These are phyloP conservation scores for Microdochium nivale DNA, from an alignment of 2,329 filamentous ascomycete species.

Conservation along the genomic window DNA sequence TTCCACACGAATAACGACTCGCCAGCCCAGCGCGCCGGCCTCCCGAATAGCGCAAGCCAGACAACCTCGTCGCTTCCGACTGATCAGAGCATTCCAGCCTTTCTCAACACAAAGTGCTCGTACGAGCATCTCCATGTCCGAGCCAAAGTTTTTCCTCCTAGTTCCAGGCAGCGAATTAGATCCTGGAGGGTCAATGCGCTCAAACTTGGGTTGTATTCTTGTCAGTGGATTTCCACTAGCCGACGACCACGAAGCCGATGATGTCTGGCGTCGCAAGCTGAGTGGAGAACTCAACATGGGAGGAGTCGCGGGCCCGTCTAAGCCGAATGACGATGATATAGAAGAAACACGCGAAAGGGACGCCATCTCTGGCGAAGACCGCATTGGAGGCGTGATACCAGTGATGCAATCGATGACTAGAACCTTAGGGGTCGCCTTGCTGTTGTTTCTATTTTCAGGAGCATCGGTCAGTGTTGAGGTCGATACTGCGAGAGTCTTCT, in stretches of 20 bases:
- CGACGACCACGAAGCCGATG: conserved; percentile 6
- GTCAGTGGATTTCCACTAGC: conserved; percentile 4
- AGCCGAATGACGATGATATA: conserved; percentile 22
- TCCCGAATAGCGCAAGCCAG: conserved; percentile 68
- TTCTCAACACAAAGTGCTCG: conserved; percentile 65
- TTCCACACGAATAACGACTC: conserved; percentile 55
- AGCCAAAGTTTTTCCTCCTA: conserved; percentile 48
- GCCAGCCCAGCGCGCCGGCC: conserved; percentile 61
- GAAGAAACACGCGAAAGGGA: conserved; percentile 37
- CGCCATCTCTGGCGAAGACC: conserved; percentile 34
- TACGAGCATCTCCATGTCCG: conserved; percentile 61
- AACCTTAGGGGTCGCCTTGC: conserved; percentile 25
- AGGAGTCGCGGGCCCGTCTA: conserved; percentile 9
- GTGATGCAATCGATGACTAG: conserved; percentile 58
- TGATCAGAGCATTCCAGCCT: conserved; percentile 67
- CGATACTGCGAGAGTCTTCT: conserved; percentile 10
- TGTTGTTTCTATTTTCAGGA: neutral
- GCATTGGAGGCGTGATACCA: conserved; percentile 32
- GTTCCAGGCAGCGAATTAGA: conserved; percentile 49
- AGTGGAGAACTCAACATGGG: conserved; percentile 12
- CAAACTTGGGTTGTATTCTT: conserved; percentile 6
- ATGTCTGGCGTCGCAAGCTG: neutral
- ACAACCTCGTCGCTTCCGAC: conserved; percentile 58
- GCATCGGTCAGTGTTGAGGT: neutral
- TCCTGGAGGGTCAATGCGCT: conserved; percentile 20